phyloP scores from a whole-genome alignment of 179 eudicot species.

The Carnegiea gigantea region DNA sequence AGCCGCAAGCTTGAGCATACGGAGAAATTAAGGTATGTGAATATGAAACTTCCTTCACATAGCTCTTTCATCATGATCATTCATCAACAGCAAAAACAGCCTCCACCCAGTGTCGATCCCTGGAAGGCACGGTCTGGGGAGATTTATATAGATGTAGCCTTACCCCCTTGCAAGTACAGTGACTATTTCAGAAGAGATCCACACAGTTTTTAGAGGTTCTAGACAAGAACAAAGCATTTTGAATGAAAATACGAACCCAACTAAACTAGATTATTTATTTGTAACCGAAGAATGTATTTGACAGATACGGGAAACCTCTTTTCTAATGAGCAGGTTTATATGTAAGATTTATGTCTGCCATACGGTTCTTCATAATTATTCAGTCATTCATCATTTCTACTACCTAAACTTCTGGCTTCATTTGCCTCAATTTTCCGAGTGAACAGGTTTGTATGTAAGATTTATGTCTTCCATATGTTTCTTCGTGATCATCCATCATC shows the following conservation, averaged over 20 bases:
- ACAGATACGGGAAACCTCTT: background rate
- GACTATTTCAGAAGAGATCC: background rate
- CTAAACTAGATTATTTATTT: background rate
- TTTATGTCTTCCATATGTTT: background rate
- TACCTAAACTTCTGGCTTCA: background rate
- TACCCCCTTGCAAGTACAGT: background rate
- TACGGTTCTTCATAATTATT: background rate
- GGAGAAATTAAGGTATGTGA: constrained; percentile 42
- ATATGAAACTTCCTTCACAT: constrained; percentile 3
- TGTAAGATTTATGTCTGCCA: background rate
- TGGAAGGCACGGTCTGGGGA: background rate
- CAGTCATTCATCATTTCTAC: background rate
- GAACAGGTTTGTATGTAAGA: background rate
- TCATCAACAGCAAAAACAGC: background rate
- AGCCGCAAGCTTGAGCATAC: constrained; percentile 72
- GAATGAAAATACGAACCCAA: background rate
- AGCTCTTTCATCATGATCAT: constrained; percentile 4
- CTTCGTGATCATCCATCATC: background rate
- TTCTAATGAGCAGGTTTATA: background rate
- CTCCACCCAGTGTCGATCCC: background rate
- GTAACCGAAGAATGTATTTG: background rate
- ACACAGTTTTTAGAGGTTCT: background rate
- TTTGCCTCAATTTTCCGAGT: background rate
- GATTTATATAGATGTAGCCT: no score
- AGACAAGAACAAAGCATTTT: background rate